A percentile compares a stretch with the other conserved stretches of the same genome.
Conservation (phyloP, 169 alveolate genomes). For the Fabrea salina region DNA sequence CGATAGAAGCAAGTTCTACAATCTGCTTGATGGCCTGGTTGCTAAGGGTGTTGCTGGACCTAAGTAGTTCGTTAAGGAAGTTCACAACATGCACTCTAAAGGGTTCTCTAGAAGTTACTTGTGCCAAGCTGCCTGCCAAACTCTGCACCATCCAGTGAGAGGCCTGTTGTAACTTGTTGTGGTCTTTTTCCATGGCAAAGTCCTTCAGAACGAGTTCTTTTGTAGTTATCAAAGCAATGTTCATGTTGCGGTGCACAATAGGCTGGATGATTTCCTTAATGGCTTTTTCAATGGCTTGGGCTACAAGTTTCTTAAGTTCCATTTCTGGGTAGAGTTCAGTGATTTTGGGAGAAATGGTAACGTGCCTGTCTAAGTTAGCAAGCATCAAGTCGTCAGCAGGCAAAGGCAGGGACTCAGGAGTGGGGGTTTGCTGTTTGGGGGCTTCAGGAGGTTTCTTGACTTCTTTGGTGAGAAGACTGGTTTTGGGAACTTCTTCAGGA, state of each 20-base stretch:
- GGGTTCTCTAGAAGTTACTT: conserved; percentile 96
- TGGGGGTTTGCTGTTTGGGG: neutral
- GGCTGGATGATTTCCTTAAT: conserved; percentile 91
- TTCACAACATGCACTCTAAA: conserved; percentile 87
- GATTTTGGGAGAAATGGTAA: neutral
- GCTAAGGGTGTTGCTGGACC: conserved; percentile 34
- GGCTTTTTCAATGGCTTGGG: conserved; percentile 95
- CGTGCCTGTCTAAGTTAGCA: neutral
- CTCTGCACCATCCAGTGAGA: conserved; percentile 89
- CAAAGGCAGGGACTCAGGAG: neutral
- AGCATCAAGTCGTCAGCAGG: neutral
- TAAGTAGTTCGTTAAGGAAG: conserved; percentile 85
- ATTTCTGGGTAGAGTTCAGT: conserved; percentile 13
- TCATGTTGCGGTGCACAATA: conserved; percentile 89
- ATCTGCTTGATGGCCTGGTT: conserved; percentile 87
- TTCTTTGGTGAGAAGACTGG: conserved; percentile 13
- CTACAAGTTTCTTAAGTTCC: conserved; percentile 83
- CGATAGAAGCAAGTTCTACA: conserved; percentile 86
- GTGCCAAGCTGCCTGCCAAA: conserved; percentile 94
- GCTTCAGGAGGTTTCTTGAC: neutral
- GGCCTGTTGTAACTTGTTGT: conserved; percentile 86
- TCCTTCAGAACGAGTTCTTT: conserved; percentile 94
- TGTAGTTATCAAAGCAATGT: conserved; percentile 95
- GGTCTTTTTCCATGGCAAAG: conserved; percentile 93
- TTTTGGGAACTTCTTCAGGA: conserved; percentile 27